Evolutionary conservation across 305 asterid genomes (phyloP).

Genomic region (Rubia balearica): DNA sequence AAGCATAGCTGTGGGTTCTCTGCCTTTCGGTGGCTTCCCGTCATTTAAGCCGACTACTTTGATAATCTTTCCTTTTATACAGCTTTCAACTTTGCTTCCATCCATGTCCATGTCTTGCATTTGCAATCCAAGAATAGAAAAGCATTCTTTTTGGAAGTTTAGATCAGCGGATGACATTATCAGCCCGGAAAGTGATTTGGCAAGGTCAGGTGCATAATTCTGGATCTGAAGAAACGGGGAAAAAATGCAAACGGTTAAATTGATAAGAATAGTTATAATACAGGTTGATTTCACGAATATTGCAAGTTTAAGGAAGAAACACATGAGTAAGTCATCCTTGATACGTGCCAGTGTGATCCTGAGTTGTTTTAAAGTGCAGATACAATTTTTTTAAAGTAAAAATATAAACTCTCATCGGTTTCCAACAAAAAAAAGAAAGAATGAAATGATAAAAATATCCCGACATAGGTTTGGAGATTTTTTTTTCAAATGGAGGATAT

Average conservation of each 20-base stretch:
- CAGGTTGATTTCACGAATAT: not conserved
- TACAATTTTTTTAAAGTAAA: no score
- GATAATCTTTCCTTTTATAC: constrained; percentile 57
- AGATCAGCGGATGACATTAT: constrained; percentile 57
- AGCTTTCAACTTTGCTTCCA: constrained; percentile 34
- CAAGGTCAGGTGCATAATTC: constrained; percentile 78
- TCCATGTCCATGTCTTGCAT: constrained; percentile 31
- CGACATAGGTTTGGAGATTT: no score
- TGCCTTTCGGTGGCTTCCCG: constrained; percentile 28
- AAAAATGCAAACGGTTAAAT: constrained; percentile 1
- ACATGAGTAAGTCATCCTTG: no score
- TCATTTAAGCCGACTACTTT: constrained; percentile 49
- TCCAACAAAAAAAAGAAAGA: no score
- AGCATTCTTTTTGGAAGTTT: constrained; percentile 62
- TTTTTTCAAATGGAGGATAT: no score
- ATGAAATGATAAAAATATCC: no score
- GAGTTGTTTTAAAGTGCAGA: no score
- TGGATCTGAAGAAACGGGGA: constrained; percentile 39
- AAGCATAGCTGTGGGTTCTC: constrained; percentile 50
- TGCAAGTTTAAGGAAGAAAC: no score
- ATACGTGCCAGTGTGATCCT: no score
- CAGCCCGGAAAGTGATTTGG: constrained; percentile 66
- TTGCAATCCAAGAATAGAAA: constrained; percentile 59
- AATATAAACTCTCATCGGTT: no score
- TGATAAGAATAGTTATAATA: not conserved